phyloP scores from a whole-genome alignment of 441 rosid species.

The Cnidoscolus chayamansa region DNA sequence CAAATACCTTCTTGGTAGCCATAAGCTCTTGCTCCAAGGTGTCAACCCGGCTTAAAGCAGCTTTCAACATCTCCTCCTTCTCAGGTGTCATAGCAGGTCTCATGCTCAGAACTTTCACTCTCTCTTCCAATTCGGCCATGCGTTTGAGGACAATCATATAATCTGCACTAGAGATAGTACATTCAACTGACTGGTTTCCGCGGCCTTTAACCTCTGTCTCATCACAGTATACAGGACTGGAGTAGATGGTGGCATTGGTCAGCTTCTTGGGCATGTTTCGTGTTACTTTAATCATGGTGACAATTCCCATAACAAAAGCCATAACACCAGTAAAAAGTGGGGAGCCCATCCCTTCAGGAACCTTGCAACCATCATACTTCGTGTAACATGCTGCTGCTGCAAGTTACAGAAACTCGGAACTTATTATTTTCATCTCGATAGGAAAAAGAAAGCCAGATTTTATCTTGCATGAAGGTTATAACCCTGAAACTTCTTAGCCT shows the following conservation, averaged over 20 bases:
- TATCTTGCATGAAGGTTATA: neutral
- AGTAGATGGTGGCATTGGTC: constrained; percentile 52
- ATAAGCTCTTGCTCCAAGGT: constrained; percentile 71
- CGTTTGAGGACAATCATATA: constrained; percentile 57
- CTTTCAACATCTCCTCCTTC: constrained; percentile 68
- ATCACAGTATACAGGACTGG: constrained; percentile 38
- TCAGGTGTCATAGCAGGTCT: constrained; percentile 62
- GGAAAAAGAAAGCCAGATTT: neutral
- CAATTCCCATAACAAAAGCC: constrained; percentile 78
- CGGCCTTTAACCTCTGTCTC: constrained; percentile 31
- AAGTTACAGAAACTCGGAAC: constrained; percentile 18
- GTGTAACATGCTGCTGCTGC: constrained; percentile 37
- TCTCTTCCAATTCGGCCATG: constrained; percentile 80
- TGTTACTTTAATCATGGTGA: constrained; percentile 66
- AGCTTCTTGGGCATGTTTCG: constrained; percentile 66
- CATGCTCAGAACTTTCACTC: constrained; percentile 39
- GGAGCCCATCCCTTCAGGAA: constrained; percentile 42
- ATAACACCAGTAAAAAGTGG: constrained; percentile 65
- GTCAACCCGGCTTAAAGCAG: constrained; percentile 57
- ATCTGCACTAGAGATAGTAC: constrained; percentile 45
- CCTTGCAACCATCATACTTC: constrained; percentile 30
- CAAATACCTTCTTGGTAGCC: constrained; percentile 65
- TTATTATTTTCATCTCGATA: neutral
- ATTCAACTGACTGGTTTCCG: constrained; percentile 24
- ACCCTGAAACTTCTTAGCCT: neutral